Percentiles rank a stretch among this genome's conserved stretches.
Conservation (phyloP, 2,329 filamentous ascomycete genomes). For the Epichloe hybrida region DNA sequence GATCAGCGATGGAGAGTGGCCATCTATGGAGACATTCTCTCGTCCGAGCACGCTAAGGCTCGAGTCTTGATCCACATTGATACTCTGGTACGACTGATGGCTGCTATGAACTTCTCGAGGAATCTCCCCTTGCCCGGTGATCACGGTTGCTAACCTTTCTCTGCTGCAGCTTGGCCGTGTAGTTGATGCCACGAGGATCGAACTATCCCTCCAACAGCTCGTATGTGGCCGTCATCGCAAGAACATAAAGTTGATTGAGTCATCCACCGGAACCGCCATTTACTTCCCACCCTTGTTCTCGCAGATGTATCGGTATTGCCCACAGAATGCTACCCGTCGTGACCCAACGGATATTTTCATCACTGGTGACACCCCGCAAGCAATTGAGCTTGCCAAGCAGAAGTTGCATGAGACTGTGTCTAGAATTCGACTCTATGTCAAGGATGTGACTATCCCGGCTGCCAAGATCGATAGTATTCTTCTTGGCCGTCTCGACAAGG, state of each 20-base stretch:
- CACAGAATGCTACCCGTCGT: conserved; percentile 65
- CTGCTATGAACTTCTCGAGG: neutral
- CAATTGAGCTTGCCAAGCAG: conserved; percentile 78
- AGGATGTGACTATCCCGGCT: conserved; percentile 79
- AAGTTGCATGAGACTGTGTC: conserved; percentile 77
- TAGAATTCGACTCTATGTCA: conserved; percentile 72
- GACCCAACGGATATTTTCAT: conserved; percentile 89
- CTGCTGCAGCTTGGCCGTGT: conserved; percentile 48
- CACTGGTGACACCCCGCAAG: conserved; percentile 76
- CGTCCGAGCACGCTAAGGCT: conserved; percentile 92
- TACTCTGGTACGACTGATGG: conserved; percentile 50
- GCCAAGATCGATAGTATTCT: conserved; percentile 93
- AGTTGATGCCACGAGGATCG: conserved; percentile 69
- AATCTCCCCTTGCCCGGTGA: neutral
- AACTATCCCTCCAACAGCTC: conserved; percentile 78
- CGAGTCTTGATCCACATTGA: conserved; percentile 95
- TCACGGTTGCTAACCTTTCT: neutral
- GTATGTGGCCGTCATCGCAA: conserved; percentile 88
- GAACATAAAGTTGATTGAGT: conserved; percentile 97
- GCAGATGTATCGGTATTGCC: conserved; percentile 79
- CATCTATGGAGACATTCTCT: conserved; percentile 91
- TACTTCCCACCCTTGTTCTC: conserved; percentile 96
- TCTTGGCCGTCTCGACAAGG: conserved; percentile 82
- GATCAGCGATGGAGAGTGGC: conserved; percentile 85
- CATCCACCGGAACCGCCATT: conserved; percentile 87